These are phyloP conservation scores for Lactuca saligna DNA, from an alignment of 129 eudicot species.

Conservation along the genomic window DNA sequence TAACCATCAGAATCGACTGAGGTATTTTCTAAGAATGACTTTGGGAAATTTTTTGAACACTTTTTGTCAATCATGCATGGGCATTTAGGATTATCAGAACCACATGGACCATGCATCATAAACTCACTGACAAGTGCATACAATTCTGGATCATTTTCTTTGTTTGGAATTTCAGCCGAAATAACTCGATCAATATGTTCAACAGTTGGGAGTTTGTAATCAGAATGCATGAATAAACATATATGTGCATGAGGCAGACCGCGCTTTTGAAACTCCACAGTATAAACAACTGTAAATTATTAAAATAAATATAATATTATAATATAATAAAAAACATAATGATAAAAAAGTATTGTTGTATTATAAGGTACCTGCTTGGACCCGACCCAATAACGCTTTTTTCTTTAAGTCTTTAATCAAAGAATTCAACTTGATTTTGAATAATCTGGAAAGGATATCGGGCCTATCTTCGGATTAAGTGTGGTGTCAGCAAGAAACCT, in stretches of 20 bases:
- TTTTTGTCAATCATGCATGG: neutral
- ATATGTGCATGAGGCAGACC: neutral
- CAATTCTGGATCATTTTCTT: neutral
- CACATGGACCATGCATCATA: constrained; percentile 6
- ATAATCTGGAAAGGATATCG: neutral
- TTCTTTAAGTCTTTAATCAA: constrained; percentile 2
- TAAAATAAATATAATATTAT: too few relatives aligned
- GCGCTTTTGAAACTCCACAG: neutral
- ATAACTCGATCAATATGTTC: neutral
- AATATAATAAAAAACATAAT: too few relatives aligned
- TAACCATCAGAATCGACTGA: neutral
- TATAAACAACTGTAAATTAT: neutral
- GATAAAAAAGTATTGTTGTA: neutral
- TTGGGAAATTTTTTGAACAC: constrained; percentile 2
- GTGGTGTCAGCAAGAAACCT: too few relatives aligned
- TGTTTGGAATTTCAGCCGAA: neutral
- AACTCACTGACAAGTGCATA: neutral
- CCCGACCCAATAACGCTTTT: neutral
- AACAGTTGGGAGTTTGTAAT: too few relatives aligned
- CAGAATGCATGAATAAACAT: neutral
- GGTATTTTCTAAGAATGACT: neutral
- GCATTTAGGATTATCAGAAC: neutral
- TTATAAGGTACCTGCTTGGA: neutral
- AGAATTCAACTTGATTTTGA: neutral
- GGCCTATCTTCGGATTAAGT: too few relatives aligned